Evolutionary conservation across 441 rosid species (phyloP), one percentile per base, ranked within the genome.

Genomic region (Biscutella laevigata): DNA sequence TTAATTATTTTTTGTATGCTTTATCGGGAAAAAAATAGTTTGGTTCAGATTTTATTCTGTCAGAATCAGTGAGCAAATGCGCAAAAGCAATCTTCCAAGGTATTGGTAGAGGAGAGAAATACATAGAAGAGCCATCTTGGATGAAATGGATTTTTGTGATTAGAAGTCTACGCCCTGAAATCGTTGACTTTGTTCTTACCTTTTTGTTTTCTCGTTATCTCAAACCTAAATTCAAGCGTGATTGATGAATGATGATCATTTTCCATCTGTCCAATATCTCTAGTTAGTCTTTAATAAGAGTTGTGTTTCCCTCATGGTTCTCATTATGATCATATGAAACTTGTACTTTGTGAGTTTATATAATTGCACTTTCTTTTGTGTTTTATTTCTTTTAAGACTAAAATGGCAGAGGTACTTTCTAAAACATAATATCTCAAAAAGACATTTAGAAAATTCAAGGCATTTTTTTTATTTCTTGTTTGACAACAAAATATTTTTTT

Each of bases 71-170:
- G 17, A 19, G 10, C 5, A 56, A 9, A 48, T 64, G 57, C 2
- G 38, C 57, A n/a, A 64, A 56, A 47, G 13, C 57, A 10, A 64
- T 48, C 5, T 56, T 64, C 38, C 8, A 1, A 47, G 69, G 69
- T 12, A 49, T 64, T 25, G 12, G 25, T 5, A 48, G 62, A 64
- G 62, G 69, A 56, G 69, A 64, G 10, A 27, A 17, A 46, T 56
- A 49, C 45, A 56, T 64, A 39, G 17, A 7, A 17, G 56, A 46
- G 4, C 68, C 68, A 48, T 32, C 7, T 40, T 56, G 57, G 57
- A 1, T 56, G 7, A 55, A 56, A 35, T 33, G 57, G 29, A 0
- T 46, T 0, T 30, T 4, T 38, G 2, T 54, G 10, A 6, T 54
- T 11, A 54, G 30, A 52, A 46, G 9, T 22, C 0, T 22, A 3